These are phyloP conservation scores for Cystobasidium ongulense DNA, from an alignment of 768 basidiomycete species.

Conservation along the genomic window DNA sequence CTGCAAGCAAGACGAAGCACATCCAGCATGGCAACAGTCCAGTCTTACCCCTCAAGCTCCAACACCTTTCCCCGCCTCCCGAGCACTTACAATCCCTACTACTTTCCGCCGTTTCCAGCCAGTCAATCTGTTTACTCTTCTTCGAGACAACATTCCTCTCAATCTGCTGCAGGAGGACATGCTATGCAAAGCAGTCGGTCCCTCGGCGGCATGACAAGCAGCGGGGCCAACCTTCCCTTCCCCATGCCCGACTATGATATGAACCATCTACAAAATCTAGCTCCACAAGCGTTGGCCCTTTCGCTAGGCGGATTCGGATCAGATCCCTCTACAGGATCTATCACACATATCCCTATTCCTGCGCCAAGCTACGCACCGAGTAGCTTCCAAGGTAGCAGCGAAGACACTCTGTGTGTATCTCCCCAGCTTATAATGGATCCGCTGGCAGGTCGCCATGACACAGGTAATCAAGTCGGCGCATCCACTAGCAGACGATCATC, in stretches of 20 bases:
- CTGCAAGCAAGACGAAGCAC: not conserved
- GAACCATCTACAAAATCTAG: not conserved
- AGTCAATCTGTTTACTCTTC: too few relatives aligned
- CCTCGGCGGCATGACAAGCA: not conserved
- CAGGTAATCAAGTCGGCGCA: not conserved
- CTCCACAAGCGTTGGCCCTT: not conserved
- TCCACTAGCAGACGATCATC: not conserved
- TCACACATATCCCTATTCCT: not conserved
- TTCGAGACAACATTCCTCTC: too few relatives aligned
- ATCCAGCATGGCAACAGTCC: not conserved
- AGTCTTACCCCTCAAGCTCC: not conserved
- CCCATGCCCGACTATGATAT: not conserved
- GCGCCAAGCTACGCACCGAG: not conserved
- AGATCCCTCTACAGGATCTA: not conserved
- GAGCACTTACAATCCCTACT: not conserved
- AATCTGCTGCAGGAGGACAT: not conserved
- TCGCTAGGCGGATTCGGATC: not conserved
- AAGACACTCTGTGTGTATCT: not conserved
- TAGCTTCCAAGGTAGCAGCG: not conserved
- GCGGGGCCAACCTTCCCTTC: not conserved
- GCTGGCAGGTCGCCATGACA: not conserved
- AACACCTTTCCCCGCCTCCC: not conserved
- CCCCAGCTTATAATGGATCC: not conserved
- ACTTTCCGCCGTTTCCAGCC: too few relatives aligned
- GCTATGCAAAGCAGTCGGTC: not conserved